Conservation (phyloP, 345 rosid genomes). For the Pistacia vera region DNA sequence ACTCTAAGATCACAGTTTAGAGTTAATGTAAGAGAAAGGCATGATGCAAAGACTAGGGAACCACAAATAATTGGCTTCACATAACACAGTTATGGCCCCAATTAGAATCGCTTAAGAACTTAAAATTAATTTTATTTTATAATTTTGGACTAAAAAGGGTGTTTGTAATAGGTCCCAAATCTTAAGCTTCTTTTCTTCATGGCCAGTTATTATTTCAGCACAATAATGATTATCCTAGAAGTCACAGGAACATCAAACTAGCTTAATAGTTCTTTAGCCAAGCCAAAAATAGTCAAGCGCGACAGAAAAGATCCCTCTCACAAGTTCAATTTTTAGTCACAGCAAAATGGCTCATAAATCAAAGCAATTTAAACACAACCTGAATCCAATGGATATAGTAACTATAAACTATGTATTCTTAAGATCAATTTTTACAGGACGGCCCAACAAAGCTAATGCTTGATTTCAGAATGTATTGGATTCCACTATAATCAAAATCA, state of each 20-base stretch:
- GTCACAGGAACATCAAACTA: neutral
- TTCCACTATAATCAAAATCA: neutral
- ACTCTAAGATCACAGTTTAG: neutral
- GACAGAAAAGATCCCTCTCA: neutral
- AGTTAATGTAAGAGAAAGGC: neutral
- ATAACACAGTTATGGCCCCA: too few relatives aligned
- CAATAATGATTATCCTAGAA: neutral
- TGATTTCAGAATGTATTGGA: neutral
- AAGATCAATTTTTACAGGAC: too few relatives aligned
- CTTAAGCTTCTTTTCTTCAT: neutral
- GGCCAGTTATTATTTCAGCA: neutral
- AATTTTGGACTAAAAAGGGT: too few relatives aligned
- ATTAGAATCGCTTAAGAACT: too few relatives aligned
- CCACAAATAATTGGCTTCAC: neutral
- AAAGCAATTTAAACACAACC: neutral
- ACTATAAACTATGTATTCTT: neutral
- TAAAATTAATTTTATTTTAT: too few relatives aligned
- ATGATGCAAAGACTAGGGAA: neutral
- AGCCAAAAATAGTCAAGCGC: neutral
- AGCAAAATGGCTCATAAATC: neutral
- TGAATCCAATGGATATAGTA: neutral
- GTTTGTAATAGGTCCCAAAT: too few relatives aligned
- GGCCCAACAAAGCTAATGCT: neutral
- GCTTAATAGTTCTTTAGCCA: neutral
- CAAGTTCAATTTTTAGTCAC: neutral